Percentiles rank a stretch among this genome's conserved stretches.
phyloP scores from a whole-genome alignment of 139 green algal species.

The Deuterostichococcus epilithicus region DNA sequence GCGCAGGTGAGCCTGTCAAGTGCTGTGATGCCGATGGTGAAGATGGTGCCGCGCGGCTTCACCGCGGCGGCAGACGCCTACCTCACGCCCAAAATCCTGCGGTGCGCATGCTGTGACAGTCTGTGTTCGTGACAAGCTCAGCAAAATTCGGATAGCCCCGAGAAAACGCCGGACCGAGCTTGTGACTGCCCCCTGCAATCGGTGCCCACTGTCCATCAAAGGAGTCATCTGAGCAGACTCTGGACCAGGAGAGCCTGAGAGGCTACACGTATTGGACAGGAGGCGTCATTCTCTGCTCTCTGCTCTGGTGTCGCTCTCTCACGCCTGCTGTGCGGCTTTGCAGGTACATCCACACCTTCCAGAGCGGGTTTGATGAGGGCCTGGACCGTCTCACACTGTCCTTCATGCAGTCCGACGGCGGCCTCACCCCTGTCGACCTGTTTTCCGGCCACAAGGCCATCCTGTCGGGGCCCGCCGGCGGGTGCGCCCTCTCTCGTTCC shows the following conservation, averaged over 20 bases:
- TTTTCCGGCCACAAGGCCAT: constrained; percentile 94
- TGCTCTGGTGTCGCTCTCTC: neutral
- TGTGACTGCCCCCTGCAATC: too few species aligned
- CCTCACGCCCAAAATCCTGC: constrained; percentile 87
- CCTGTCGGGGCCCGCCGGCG: constrained; percentile 85
- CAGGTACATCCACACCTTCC: constrained; percentile 75
- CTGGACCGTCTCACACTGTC: constrained; percentile 64
- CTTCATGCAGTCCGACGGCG: constrained; percentile 92
- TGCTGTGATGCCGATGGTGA: constrained; percentile 92
- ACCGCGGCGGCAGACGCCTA: constrained; percentile 95
- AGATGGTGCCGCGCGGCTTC: constrained; percentile 95
- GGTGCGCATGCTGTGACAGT: constrained; percentile 35
- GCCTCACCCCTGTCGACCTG: constrained; percentile 58
- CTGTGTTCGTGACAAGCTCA: too few species aligned
- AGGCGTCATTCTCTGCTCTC: neutral
- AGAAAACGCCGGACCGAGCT: too few species aligned
- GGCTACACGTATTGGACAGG: too few species aligned
- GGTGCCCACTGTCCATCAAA: too few species aligned
- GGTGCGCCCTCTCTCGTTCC: constrained; percentile 30
- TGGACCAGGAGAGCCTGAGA: too few species aligned
- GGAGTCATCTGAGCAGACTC: too few species aligned
- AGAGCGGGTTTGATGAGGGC: constrained; percentile 78
- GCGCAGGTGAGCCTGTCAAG: constrained; percentile 75
- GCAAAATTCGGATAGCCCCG: too few species aligned
- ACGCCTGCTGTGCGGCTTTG: constrained; percentile 1